Base-by-base conservation (phyloP, 2,329 filamentous ascomycete species). In the Corynespora cassiicola region DNA sequence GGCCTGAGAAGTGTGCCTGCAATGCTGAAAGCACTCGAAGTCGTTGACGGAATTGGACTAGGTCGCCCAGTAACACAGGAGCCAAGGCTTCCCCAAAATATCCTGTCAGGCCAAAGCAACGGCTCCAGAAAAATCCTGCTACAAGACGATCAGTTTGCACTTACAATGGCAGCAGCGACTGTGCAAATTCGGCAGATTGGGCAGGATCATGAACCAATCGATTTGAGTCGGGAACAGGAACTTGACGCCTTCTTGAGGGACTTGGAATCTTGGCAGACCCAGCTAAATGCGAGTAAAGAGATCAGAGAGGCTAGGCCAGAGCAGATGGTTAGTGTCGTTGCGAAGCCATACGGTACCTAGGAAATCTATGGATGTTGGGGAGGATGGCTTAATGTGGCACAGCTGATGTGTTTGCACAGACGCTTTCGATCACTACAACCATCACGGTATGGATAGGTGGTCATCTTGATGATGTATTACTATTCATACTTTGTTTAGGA, bases 21-120 rank as follows among this genome's bases (percentile, higher is more conserved):
- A 11, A 82, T 84, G 80, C 75, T 77, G n/a, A 61, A 69, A 18
- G 78, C 76, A 1, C 66, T 84, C 3, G 51, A 77, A 5, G 70
- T 71, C 0, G 75, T 83, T 4, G 74, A 84, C 49, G 80, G 80
- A n/a, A 68, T 84, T n/a, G 80, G 81, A 0, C 61, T 85, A 10
- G 82, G 65, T 1, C 69, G 78, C 5, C 69, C 78, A 1, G 56
- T 74, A 0, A 71, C 70, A 31, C 75, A 79, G 51, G 78, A 82
- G 53, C 68, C 69, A 3, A 59, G 58, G 10, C 50, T 77, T 3
- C 62, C 66, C 32, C 58, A 54, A 28, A 63, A 71, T 19, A 66
- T 76, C 2, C 55, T 79, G 0, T 52, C 66, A 1, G 72, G 74
- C 10, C 29, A 19, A 16, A 31, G 19, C 29, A 31, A 16, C 16